A percentile compares a stretch with the other conserved stretches of the same genome.
phyloP scores from a whole-genome alignment of 371 early-diverging fungal species.

The Apophysomyces elegans region DNA sequence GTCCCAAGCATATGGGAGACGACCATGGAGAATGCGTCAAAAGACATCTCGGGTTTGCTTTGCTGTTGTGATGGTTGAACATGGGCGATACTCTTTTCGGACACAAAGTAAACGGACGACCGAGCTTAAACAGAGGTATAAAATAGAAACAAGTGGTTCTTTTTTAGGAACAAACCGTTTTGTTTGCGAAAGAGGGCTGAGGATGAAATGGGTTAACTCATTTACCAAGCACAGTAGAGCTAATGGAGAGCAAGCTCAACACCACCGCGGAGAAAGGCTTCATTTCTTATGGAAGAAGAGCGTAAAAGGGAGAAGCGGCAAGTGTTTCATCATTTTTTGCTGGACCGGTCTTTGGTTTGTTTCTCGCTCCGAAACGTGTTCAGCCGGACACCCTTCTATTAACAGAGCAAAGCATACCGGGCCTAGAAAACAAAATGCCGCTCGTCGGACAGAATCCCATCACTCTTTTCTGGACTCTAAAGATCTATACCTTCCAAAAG shows the following conservation, averaged over 20 bases:
- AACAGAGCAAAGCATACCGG: not conserved
- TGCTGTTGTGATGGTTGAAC: not conserved
- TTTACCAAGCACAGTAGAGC: conserved; percentile 7
- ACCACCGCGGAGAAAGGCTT: conserved; percentile 5
- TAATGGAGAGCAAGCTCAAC: conserved; percentile 11
- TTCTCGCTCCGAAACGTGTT: not conserved
- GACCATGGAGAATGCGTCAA: conserved; percentile 29
- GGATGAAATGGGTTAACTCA: not conserved
- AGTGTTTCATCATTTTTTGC: not conserved
- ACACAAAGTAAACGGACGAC: conserved; percentile 28
- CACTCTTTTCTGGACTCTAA: too few species aligned
- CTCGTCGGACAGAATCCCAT: too few species aligned
- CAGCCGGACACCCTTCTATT: not conserved
- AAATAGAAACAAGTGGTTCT: not conserved
- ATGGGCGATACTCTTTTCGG: conserved; percentile 9
- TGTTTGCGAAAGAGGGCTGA: too few species aligned
- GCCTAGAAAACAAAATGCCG: too few species aligned
- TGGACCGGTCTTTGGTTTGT: conserved; percentile 1
- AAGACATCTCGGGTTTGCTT: conserved; percentile 19
- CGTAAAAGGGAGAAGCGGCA: not conserved
- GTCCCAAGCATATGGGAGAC: conserved; percentile 28
- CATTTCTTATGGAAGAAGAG: not conserved
- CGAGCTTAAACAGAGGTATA: conserved; percentile 15
- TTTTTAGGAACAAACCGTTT: not conserved
- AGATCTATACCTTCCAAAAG: too few species aligned